Evolutionary conservation across 345 rosid genomes (phyloP).

Genomic region (Eutrema heterophyllum): DNA sequence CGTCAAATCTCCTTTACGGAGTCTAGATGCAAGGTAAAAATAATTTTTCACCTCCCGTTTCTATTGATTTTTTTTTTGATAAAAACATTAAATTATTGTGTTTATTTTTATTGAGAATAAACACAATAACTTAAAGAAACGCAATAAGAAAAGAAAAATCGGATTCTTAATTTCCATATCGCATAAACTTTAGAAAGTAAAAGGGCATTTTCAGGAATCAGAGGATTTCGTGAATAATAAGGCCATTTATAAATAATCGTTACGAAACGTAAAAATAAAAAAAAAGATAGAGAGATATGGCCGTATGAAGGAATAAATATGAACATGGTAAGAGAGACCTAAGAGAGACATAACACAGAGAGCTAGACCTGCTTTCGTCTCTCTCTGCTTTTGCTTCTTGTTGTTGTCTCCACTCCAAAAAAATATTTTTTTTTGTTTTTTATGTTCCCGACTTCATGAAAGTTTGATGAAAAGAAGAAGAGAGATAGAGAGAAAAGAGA

Average conservation of each 20-base stretch:
- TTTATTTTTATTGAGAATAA: background rate
- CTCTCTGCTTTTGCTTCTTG: slow-evolving; percentile 7
- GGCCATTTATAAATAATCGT: slow-evolving; percentile 21
- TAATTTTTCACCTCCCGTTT: background rate
- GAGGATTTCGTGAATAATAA: slow-evolving; percentile 10
- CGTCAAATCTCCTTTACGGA: background rate
- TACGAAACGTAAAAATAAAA: background rate
- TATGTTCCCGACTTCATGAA: slow-evolving; percentile 27
- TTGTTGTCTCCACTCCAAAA: slow-evolving; percentile 17
- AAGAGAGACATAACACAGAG: slow-evolving; percentile 27
- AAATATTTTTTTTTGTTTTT: background rate
- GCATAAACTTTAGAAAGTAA: background rate
- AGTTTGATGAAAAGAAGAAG: slow-evolving; percentile 15
- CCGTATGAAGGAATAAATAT: slow-evolving; percentile 22
- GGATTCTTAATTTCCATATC: background rate
- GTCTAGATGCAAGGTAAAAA: background rate
- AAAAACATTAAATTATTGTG: background rate
- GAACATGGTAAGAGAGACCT: slow-evolving; percentile 30
- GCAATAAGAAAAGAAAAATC: background rate
- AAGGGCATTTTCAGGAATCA: background rate
- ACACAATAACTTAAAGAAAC: background rate
- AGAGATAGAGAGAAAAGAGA: slow-evolving; percentile 9
- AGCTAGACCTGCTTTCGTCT: slow-evolving; percentile 14
- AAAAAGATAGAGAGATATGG: slow-evolving; percentile 5
- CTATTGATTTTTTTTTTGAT: background rate